Conservation (phyloP, 768 basidiomycete species). For the Trametes elegans region DNA sequence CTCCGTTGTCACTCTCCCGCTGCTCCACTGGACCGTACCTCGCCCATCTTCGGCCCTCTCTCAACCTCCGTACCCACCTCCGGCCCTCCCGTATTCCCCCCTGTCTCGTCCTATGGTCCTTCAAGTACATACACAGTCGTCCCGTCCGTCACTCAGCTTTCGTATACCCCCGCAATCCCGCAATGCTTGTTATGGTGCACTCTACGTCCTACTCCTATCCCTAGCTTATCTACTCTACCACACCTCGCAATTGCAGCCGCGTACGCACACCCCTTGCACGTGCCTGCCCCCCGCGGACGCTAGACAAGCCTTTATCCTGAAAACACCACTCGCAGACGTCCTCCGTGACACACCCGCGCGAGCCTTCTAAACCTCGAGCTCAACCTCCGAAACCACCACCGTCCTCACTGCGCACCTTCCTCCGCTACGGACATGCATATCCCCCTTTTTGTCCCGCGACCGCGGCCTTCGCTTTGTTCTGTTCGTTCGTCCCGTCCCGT, state of each 20-base stretch:
- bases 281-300: neutral
- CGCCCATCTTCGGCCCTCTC: neutral
- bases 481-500: neutral
- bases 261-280: neutral
- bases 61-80: neutral
- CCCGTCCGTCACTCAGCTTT: conserved; percentile 13
- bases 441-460: neutral
- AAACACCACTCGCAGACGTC: neutral
- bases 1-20: neutral
- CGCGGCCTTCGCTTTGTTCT: neutral
- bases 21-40: neutral
- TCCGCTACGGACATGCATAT: neutral
- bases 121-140: conserved; percentile 13
- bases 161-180: conserved; percentile 23
- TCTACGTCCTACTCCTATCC: conserved; percentile 6
- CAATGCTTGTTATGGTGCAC: conserved; percentile 18
- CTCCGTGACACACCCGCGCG: neutral
- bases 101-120: neutral
- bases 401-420: neutral
- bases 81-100: neutral
- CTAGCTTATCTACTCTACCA: conserved; percentile 3
- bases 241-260: neutral
- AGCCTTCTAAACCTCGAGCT: neutral
- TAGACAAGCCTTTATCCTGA: neutral
- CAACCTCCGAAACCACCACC: neutral